Evolutionary conservation across 306 rosid species (phyloP).

Genomic region (Mimosa bimucronata): DNA sequence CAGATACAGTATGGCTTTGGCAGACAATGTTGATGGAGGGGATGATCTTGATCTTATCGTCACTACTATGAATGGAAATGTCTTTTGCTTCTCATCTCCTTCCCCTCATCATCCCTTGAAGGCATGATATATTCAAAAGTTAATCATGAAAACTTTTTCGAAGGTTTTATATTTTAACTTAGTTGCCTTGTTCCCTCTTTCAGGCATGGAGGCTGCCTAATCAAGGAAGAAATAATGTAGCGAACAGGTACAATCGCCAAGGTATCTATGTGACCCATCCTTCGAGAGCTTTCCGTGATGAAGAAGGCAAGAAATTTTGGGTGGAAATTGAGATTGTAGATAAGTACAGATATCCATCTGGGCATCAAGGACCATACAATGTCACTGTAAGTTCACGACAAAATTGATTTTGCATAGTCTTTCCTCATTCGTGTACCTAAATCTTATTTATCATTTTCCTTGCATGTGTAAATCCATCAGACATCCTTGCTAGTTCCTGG

Average conservation of each 20-base stretch:
- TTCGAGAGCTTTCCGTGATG: conserved; percentile 94
- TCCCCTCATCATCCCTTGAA: conserved; percentile 92
- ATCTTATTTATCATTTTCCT: conserved; percentile 13
- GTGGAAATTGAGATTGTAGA: conserved; percentile 90
- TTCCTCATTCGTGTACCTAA: conserved; percentile 8
- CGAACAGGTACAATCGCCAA: conserved; percentile 72
- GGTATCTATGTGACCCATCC: conserved; percentile 81
- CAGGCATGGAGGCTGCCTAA: conserved; percentile 82
- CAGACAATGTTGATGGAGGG: conserved; percentile 99
- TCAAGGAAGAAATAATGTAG: conserved; percentile 90
- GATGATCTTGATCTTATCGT: conserved; percentile 97
- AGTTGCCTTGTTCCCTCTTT: conserved; percentile 32
- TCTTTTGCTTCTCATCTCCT: conserved; percentile 96
- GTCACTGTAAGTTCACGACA: conserved; percentile 66
- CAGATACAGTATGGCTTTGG: conserved; percentile 99
- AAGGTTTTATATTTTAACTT: not conserved
- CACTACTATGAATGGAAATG: conserved; percentile 96
- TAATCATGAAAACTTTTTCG: conserved; percentile 28
- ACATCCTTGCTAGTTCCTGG: conserved; percentile 92
- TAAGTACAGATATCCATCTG: conserved; percentile 81
- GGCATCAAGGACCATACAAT: conserved; percentile 87
- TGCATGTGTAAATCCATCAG: conserved; percentile 52
- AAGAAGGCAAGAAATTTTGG: conserved; percentile 96
- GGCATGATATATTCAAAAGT: conserved; percentile 54
- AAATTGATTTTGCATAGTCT: not conserved